Percentiles rank a stretch among this genome's conserved stretches.
These are phyloP conservation scores for Phytophthora pluvialis DNA, from an alignment of 352 stramenopile genomes.

Conservation along the genomic window DNA sequence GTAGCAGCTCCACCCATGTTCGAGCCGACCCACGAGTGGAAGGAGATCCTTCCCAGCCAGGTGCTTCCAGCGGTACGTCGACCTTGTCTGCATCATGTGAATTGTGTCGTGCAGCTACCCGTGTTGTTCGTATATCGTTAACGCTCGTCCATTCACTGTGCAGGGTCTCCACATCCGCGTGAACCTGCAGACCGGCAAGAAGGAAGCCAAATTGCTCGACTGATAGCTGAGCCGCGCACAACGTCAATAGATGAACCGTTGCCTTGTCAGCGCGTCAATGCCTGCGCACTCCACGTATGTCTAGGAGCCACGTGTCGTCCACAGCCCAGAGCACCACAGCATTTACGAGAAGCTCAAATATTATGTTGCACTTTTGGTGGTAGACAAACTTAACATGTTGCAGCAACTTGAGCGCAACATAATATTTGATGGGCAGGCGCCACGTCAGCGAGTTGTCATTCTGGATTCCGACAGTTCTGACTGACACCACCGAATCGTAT, in stretches of 20 bases:
- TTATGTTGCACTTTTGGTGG: slow-evolving; percentile 15
- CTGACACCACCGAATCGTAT: background rate
- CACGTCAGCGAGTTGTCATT: slow-evolving; percentile 28
- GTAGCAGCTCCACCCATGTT: slow-evolving; percentile 40
- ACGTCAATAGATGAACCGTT: background rate
- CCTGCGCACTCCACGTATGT: background rate
- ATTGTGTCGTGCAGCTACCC: background rate
- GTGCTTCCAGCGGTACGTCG: slow-evolving; percentile 51
- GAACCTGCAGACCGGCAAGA: slow-evolving; percentile 62
- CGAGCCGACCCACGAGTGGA: slow-evolving; percentile 61
- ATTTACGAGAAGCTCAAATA: background rate
- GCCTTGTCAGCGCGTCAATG: background rate
- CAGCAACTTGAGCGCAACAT: background rate
- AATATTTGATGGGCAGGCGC: slow-evolving; percentile 1
- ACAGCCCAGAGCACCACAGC: slow-evolving; percentile 9
- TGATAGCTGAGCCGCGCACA: slow-evolving; percentile 15
- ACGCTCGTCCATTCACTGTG: slow-evolving; percentile 1
- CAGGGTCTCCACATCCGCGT: slow-evolving; percentile 68
- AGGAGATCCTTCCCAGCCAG: slow-evolving; percentile 62
- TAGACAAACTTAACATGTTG: background rate
- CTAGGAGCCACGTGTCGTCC: slow-evolving; percentile 26
- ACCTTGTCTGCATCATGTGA: background rate
- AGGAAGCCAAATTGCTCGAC: slow-evolving; percentile 63
- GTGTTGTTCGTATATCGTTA: background rate
- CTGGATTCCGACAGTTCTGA: slow-evolving; percentile 22